These are phyloP conservation scores for Amanita subjunquillea DNA, from an alignment of 768 basidiomycete genomes.

Conservation along the genomic window DNA sequence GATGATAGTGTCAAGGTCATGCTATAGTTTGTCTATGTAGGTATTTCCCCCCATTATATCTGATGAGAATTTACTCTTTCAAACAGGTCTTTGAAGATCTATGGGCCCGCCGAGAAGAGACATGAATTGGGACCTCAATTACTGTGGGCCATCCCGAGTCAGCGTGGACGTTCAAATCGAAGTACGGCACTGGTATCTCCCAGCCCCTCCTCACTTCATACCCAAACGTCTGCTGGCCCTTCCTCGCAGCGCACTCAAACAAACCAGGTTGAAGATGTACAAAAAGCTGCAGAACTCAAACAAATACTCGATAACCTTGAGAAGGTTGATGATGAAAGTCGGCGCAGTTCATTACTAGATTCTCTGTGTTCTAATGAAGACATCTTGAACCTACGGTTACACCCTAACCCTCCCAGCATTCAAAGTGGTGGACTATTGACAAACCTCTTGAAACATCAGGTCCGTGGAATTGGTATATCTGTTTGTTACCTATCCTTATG, in stretches of 20 bases:
- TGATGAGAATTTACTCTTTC: background rate
- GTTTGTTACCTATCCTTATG: background rate
- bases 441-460: constrained; percentile 79
- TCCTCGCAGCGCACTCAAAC: background rate
- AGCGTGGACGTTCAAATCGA: constrained; percentile 38
- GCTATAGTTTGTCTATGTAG: constrained; percentile 56
- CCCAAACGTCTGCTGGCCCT: background rate
- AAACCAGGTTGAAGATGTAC: constrained; percentile 26
- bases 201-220: background rate
- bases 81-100: constrained; percentile 58
- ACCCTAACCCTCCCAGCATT: constrained; percentile 64
- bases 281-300: constrained; percentile 57
- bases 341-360: constrained; percentile 64
- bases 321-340: constrained; percentile 68
- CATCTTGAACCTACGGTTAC: constrained; percentile 57
- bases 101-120: constrained; percentile 53
- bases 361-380: constrained; percentile 60
- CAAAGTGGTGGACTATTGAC: constrained; percentile 56
- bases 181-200: background rate
- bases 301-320: constrained; percentile 58
- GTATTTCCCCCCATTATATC: constrained; percentile 9
- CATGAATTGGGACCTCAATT: constrained; percentile 53
- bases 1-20: constrained; percentile 5
- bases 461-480: constrained; percentile 13
- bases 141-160: constrained; percentile 65